These are phyloP conservation scores for Pochonia chlamydosporia DNA, from an alignment of 2,329 filamentous ascomycete species.

Conservation along the genomic window DNA sequence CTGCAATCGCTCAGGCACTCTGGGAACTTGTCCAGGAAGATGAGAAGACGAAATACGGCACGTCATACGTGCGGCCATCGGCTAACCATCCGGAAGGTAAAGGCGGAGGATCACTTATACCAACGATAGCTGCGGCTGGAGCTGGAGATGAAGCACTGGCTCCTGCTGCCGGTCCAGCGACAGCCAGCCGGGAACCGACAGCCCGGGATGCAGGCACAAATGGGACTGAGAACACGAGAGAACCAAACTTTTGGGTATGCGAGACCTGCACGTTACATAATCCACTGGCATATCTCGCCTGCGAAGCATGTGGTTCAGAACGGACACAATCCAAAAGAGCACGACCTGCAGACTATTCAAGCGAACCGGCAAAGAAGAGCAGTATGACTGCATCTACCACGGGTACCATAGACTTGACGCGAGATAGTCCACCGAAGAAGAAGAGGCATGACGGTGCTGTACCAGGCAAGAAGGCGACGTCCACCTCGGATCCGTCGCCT, in stretches of 20 bases:
- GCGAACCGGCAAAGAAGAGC: conserved; percentile 9
- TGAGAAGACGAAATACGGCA: conserved; percentile 49
- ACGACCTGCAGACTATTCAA: conserved; percentile 5
- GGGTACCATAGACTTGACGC: conserved; percentile 28
- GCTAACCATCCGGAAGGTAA: conserved; percentile 20
- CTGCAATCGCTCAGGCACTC: conserved; percentile 77
- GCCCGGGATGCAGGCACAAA: background rate
- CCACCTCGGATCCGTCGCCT: conserved; percentile 9
- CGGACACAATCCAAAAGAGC: conserved; percentile 18
- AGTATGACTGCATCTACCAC: conserved; percentile 10
- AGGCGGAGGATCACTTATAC: conserved; percentile 26
- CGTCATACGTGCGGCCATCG: conserved; percentile 43
- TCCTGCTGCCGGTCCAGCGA: background rate
- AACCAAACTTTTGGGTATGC: conserved; percentile 43
- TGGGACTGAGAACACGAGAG: background rate
- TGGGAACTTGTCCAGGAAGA: conserved; percentile 82
- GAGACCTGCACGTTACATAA: conserved; percentile 53
- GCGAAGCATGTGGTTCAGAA: conserved; percentile 50
- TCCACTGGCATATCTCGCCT: conserved; percentile 41
- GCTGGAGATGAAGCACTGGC: conserved; percentile 5
- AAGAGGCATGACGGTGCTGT: conserved; percentile 4
- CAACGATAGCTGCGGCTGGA: conserved; percentile 9
- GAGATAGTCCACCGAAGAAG: conserved; percentile 21
- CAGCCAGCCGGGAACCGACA: background rate
- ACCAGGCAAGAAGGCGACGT: conserved; percentile 2